phyloP scores from a whole-genome alignment of 2,329 filamentous ascomycete species.

The Septoria petroselini region DNA sequence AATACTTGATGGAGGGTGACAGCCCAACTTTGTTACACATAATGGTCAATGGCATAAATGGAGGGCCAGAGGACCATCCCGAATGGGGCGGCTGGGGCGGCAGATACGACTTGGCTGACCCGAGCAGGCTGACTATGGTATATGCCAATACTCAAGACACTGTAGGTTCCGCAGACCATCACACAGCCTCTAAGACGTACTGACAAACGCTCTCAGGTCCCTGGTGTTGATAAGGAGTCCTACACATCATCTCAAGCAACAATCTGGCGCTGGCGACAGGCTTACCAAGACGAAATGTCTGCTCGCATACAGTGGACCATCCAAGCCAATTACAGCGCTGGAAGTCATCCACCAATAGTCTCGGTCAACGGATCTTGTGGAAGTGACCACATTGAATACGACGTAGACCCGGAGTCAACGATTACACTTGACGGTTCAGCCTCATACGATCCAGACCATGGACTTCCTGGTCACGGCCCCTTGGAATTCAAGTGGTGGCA shows the following conservation, averaged over 20 bases:
- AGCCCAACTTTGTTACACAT: slow-evolving; percentile 52
- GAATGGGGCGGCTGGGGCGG: slow-evolving; percentile 53
- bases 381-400: background rate
- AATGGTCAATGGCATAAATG: slow-evolving; percentile 49
- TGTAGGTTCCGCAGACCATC: background rate
- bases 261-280: slow-evolving; percentile 45
- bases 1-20: slow-evolving; percentile 55
- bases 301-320: slow-evolving; percentile 44
- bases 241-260: slow-evolving; percentile 46
- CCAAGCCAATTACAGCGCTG: background rate
- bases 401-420: slow-evolving; percentile 1
- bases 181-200: too few species aligned
- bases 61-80: slow-evolving; percentile 42
- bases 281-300: slow-evolving; percentile 46
- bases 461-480: background rate
- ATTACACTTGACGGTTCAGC: slow-evolving; percentile 1
- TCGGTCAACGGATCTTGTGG: slow-evolving; percentile 1
- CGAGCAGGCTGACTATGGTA: slow-evolving; percentile 3
- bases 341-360: slow-evolving; percentile 13
- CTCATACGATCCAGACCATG: slow-evolving; percentile 8
- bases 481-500: slow-evolving; percentile 16
- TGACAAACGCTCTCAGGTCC: slow-evolving; percentile 31
- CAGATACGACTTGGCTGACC: slow-evolving; percentile 37
- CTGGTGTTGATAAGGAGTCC: slow-evolving; percentile 36
- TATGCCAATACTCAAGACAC: slow-evolving; percentile 7